These are phyloP conservation scores for Cryphonectria naterciae DNA, from an alignment of 2,329 filamentous ascomycete genomes.

Conservation along the genomic window DNA sequence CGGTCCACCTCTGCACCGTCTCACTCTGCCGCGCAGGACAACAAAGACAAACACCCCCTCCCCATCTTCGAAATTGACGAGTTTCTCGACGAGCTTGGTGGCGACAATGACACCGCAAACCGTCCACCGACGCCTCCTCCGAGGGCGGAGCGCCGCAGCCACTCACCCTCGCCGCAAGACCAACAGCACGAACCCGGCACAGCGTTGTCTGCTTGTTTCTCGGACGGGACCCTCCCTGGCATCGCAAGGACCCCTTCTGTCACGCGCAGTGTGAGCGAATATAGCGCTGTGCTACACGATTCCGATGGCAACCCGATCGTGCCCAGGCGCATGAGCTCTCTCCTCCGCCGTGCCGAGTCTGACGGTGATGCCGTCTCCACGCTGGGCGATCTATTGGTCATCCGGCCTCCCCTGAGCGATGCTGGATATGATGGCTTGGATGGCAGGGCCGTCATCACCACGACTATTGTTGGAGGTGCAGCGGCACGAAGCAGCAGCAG, in stretches of 20 bases:
- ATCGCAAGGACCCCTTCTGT: constrained; percentile 17
- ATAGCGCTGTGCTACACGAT: constrained; percentile 19
- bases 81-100: constrained; percentile 34
- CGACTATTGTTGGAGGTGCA: constrained; percentile 18
- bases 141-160: constrained; percentile 31
- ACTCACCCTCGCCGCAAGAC: constrained; percentile 6
- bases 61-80: constrained; percentile 39
- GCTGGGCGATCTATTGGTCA: constrained; percentile 22
- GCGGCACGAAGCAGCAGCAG: background rate
- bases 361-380: constrained; percentile 26
- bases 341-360: constrained; percentile 22
- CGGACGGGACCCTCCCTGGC: background rate
- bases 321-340: constrained; percentile 20
- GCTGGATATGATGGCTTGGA: background rate
- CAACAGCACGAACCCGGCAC: background rate
- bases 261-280: constrained; percentile 23
- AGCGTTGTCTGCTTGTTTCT: background rate
- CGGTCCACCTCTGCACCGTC: background rate
- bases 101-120: constrained; percentile 13
- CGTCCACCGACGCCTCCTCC: constrained; percentile 37
- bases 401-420: constrained; percentile 9
- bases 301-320: constrained; percentile 22
- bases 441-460: constrained; percentile 17
- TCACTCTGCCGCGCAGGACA: background rate
- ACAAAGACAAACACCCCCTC: constrained; percentile 26